Base-by-base conservation (phyloP, 2,329 filamentous ascomycete genomes). In the Epichloe aotearoae region DNA sequence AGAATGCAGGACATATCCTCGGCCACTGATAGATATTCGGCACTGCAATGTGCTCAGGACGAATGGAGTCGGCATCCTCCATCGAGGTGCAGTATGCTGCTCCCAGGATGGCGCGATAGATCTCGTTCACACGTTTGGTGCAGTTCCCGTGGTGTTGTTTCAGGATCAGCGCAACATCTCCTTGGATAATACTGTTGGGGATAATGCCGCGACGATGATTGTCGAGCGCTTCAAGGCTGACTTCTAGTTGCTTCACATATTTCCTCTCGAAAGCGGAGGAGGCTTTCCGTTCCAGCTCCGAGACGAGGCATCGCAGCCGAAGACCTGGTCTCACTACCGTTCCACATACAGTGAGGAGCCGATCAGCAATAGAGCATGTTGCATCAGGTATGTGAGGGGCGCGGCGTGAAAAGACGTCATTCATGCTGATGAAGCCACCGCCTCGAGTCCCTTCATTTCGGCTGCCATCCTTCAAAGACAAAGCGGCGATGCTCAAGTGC, bases 1-100 rank as follows among this genome's bases (percentile, higher is more conserved):
- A 60, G 14, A 70, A 64, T 0, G 56, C 23, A 0, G 66, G 63
- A 37, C 38, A 42, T 14, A 49, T 43, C 15, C 47, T 49, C 15
- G 47, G 47, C 47, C 39, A 49, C 41, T 49, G 47, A 20, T 49
- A 49, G 19, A 49, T 43, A n/a, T 49, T 43, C 8, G 38, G 47
- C 39, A 49, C 20, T 15, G 47, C 19, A 36, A 42, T 43, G 17
- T 43, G 19, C 14, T 23, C 47, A 37, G 39, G 26, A 12, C 26
- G 47, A 26, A 36, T 1, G 10, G 40, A 49, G 11, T 34, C 30
- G 14, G 17, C 6, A 14, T 34, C 15, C 15, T 43, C 15, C 20
- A 36, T 26, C 39, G 39, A 49, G n/a, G 15, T 43, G 17, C 47
- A 17, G 26, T 49, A 49, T 36, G 19, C 30, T 26, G 47, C 30